Base-by-base conservation (phyloP, 2,329 filamentous ascomycete species). In the Hymenoscyphus albidus region DNA sequence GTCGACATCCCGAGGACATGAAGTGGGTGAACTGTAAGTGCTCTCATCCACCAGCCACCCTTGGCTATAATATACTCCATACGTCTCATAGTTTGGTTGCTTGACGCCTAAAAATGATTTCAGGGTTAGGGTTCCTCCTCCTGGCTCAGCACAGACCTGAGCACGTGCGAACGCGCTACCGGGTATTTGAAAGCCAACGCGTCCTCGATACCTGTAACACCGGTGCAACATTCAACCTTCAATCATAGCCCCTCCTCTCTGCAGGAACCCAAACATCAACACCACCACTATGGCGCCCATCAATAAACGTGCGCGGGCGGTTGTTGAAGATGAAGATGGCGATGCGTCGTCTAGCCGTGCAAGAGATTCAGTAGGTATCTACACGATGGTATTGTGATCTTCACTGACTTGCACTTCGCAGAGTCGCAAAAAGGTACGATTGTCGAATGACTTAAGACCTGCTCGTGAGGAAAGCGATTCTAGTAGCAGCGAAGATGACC, bases 381-480 rank as follows among this genome's bases (percentile, higher is more conserved):
- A 60, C 9, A 31, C 5, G 27, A 51, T 27, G 18, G 27, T 27
- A 18, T 35, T 55, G 39, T 14, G 35, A 42, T 32, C 13, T 22
- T 32, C 38, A 54, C 54, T 51, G 18, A 56, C 32, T 7, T 54
- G 44, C 18, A 7, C 22, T 22, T 39, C 54, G 1, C 58, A 71
- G 68, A 69, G 80, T 76, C 76, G 73, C 62, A 82, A 82, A 74
- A 78, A 78, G 67, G 72, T 70, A 61, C 79, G 79, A 14, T 70
- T 74, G 3, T 78, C 77, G 2, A 63, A 63, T 2, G 65, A 69
- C 35, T 31, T n/a, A 14, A 42, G 14, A 18, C 18, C 38, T 42
- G 48, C 65, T n/a, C 65, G 65, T 44, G 67, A 68, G 9, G 61
- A 40, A n/a, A 70, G 63, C 42, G 63, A 42, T 51, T 71, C 70